Percentiles rank a stretch among this genome's conserved stretches.
phyloP scores from a whole-genome alignment of 176 grass and related monocot species.

The Triticum monococcum region DNA sequence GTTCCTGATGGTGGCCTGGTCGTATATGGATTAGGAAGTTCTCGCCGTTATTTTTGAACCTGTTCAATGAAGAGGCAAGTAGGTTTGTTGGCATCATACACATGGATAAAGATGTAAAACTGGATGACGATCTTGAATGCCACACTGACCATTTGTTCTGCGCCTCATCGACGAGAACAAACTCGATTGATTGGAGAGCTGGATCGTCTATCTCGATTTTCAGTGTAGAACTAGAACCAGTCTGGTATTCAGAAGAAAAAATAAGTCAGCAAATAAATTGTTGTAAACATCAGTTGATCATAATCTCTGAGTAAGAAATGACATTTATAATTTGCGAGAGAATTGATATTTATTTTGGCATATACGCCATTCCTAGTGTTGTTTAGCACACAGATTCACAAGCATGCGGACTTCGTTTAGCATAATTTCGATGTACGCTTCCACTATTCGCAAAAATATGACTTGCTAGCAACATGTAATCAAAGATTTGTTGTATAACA shows the following conservation, averaged over 20 bases:
- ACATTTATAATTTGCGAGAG: not conserved
- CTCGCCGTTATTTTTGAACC: constrained; percentile 84
- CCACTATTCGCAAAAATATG: not conserved
- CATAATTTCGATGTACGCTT: not conserved
- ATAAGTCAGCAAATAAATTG: not conserved
- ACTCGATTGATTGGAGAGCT: constrained; percentile 56
- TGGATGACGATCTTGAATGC: not conserved
- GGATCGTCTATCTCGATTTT: constrained; percentile 69
- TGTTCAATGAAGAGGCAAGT: constrained; percentile 17
- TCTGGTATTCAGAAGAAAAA: constrained; percentile 17
- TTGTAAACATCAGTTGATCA: not conserved
- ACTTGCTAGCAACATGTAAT: not conserved
- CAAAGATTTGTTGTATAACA: not conserved
- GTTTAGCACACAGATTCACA: not conserved
- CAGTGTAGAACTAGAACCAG: constrained; percentile 45
- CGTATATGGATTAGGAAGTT: constrained; percentile 78
- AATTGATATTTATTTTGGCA: not conserved
- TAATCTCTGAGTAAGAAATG: not conserved
- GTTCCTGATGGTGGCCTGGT: constrained; percentile 6
- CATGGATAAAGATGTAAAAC: not conserved
- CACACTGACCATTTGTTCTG: constrained; percentile 60
- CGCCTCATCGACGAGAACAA: constrained; percentile 53
- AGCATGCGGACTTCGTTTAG: not conserved
- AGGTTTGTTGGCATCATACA: not conserved
- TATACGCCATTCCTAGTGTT: not conserved